Percentiles rank a stretch among this genome's conserved stretches.
phyloP scores from a whole-genome alignment of 345 rosid species.

The Passiflora organensis region DNA sequence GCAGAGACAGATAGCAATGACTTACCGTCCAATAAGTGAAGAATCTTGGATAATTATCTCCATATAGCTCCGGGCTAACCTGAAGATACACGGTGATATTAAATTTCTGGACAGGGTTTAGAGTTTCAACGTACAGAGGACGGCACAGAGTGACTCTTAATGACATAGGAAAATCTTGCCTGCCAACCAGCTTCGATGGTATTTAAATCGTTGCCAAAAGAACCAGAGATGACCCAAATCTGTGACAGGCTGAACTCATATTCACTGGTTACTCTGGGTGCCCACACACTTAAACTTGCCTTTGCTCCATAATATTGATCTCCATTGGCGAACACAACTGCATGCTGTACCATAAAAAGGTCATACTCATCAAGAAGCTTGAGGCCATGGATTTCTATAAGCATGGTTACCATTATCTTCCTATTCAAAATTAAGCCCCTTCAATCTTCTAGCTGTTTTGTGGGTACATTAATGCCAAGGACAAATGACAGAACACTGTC shows the following conservation, averaged over 20 bases:
- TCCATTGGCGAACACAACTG: slow-evolving; percentile 30
- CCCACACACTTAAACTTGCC: slow-evolving; percentile 30
- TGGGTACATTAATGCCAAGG: slow-evolving; percentile 8
- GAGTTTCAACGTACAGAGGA: no score
- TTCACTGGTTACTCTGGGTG: slow-evolving; percentile 20
- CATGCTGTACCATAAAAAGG: slow-evolving; percentile 23
- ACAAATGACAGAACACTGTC: slow-evolving; percentile 1
- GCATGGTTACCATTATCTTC: no score
- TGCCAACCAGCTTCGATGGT: slow-evolving; percentile 40
- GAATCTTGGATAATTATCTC: slow-evolving; percentile 31
- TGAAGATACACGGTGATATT: slow-evolving; percentile 1
- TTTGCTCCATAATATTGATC: slow-evolving; percentile 34
- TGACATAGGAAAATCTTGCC: slow-evolving; percentile 10
- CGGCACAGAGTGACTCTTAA: not conserved
- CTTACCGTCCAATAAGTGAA: slow-evolving; percentile 36
- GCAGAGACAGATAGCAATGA: not conserved
- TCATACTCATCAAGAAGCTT: no score
- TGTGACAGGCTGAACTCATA: slow-evolving; percentile 32
- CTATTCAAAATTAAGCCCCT: not conserved
- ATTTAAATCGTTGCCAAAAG: slow-evolving; percentile 30
- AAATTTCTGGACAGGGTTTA: not conserved
- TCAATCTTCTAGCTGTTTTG: not conserved
- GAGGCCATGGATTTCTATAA: no score
- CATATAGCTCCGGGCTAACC: slow-evolving; percentile 33
- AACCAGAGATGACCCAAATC: slow-evolving; percentile 33